Evolutionary conservation across 75 land plant species (phyloP).

Genomic region (Sequoiadendron giganteum): DNA sequence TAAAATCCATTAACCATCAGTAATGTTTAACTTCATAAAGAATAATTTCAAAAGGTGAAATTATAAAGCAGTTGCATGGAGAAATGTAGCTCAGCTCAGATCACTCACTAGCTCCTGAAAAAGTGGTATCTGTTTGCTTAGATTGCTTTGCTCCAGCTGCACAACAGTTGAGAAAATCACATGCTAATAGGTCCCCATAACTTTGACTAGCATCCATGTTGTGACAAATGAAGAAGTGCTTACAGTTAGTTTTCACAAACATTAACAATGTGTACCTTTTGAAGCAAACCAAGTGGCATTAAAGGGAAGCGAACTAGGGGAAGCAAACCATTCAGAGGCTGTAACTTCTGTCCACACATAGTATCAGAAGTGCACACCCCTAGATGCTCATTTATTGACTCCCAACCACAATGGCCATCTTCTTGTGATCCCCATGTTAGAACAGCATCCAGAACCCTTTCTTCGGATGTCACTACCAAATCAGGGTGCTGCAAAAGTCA

Average conservation of each 20-base stretch:
- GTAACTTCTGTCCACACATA: conserved; percentile 58
- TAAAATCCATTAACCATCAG: neutral
- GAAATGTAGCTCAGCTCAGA: neutral
- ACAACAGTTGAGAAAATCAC: conserved; percentile 14
- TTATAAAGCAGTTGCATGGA: conserved; percentile 2
- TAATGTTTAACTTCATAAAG: neutral
- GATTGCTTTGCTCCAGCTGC: conserved; percentile 58
- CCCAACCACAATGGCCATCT: conserved; percentile 66
- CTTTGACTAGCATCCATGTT: neutral
- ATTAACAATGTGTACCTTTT: conserved; percentile 51
- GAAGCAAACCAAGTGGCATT: conserved; percentile 53
- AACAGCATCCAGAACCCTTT: conserved; percentile 84
- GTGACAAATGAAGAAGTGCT: neutral
- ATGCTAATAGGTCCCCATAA: conserved; percentile 1
- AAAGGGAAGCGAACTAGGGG: conserved; percentile 82
- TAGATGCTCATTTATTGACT: conserved; percentile 44
- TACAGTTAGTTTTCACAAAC: neutral
- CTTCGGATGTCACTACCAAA: conserved; percentile 89
- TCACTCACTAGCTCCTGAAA: conserved; percentile 61
- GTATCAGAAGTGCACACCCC: conserved; percentile 36
- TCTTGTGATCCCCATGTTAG: conserved; percentile 71
- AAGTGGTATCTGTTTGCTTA: conserved; percentile 36
- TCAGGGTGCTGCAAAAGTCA: conserved; percentile 74
- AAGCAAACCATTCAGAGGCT: conserved; percentile 37
- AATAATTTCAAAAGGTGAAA: neutral